These are phyloP conservation scores for Scleromitrula shiraiana DNA, from an alignment of 2,329 filamentous ascomycete genomes.

Conservation along the genomic window DNA sequence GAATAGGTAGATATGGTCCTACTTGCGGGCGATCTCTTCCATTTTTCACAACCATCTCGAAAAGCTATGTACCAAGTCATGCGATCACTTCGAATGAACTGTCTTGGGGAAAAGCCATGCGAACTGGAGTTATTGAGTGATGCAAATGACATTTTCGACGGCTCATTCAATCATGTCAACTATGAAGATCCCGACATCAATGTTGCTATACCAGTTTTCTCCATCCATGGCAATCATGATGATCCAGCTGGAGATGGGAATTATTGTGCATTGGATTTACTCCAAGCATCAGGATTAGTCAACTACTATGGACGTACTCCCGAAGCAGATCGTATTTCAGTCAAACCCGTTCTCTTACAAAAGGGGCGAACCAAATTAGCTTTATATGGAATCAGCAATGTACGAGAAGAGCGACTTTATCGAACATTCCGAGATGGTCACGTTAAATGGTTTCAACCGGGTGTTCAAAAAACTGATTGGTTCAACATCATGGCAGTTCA, in stretches of 20 bases:
- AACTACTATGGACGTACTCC: conserved; percentile 94
- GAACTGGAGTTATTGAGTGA: conserved; percentile 93
- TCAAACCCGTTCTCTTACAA: conserved; percentile 86
- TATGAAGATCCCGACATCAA: conserved; percentile 98
- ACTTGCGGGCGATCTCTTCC: conserved; percentile 89
- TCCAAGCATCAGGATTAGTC: conserved; percentile 83
- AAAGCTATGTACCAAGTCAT: conserved; percentile 98
- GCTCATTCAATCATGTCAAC: conserved; percentile 88
- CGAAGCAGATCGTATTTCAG: conserved; percentile 85
- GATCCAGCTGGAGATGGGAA: conserved; percentile 96
- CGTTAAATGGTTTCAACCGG: conserved; percentile 87
- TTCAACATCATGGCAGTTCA: conserved; percentile 95
- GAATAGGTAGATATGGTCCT: conserved; percentile 85
- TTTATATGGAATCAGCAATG: conserved; percentile 89
- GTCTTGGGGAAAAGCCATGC: conserved; percentile 89
- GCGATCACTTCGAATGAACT: conserved; percentile 87
- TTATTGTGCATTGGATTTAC: conserved; percentile 79
- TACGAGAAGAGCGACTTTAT: conserved; percentile 89
- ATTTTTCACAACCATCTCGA: conserved; percentile 94
- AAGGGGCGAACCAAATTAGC: conserved; percentile 91
- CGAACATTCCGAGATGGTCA: conserved; percentile 88
- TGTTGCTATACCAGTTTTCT: conserved; percentile 92
- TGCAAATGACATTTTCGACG: conserved; percentile 81
- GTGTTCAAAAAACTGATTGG: conserved; percentile 76
- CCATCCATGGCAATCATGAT: conserved; percentile 97